phyloP scores from a whole-genome alignment of 1,284 basidiomycete species.

The Fomitopsis pinicola region DNA sequence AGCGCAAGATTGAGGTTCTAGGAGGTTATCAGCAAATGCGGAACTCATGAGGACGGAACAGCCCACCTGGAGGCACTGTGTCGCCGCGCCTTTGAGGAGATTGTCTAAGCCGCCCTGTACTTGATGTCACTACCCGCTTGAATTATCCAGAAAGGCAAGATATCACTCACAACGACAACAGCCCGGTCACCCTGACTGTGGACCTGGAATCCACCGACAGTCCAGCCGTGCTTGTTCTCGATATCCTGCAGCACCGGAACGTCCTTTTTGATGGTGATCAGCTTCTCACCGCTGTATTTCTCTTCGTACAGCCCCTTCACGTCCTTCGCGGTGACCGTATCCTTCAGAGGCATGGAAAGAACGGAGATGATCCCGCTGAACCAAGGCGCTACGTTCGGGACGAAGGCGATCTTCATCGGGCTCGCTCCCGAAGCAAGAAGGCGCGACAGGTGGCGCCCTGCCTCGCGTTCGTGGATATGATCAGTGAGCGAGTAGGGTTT shows the following conservation, averaged over 20 bases:
- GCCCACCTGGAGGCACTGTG: constrained; percentile 90
- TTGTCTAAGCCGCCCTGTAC: constrained; percentile 88
- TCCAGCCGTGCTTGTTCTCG: constrained; percentile 83
- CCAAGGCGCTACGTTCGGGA: constrained; percentile 90
- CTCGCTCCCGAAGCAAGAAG: constrained; percentile 38
- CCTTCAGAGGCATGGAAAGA: constrained; percentile 75
- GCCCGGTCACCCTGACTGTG: constrained; percentile 86
- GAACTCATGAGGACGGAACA: neutral
- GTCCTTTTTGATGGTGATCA: constrained; percentile 64
- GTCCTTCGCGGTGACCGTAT: constrained; percentile 65
- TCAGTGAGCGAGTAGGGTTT: constrained; percentile 90
- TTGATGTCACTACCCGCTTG: constrained; percentile 2
- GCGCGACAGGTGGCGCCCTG: constrained; percentile 73
- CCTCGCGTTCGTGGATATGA: constrained; percentile 98
- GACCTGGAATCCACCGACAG: constrained; percentile 91
- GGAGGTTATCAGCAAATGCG: neutral
- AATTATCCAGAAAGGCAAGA: constrained; percentile 2
- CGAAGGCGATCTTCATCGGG: constrained; percentile 74
- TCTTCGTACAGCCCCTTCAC: constrained; percentile 75
- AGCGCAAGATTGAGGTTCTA: constrained; percentile 95
- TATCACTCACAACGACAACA: constrained; percentile 76
- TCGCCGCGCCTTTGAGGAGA: constrained; percentile 95
- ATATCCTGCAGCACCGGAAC: constrained; percentile 82
- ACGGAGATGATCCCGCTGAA: constrained; percentile 95
- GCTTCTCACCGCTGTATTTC: constrained; percentile 72